A percentile compares a stretch with the other conserved stretches of the same genome.
Evolutionary conservation across 305 asterid genomes (phyloP).

Genomic region (Ilex paraguariensis): DNA sequence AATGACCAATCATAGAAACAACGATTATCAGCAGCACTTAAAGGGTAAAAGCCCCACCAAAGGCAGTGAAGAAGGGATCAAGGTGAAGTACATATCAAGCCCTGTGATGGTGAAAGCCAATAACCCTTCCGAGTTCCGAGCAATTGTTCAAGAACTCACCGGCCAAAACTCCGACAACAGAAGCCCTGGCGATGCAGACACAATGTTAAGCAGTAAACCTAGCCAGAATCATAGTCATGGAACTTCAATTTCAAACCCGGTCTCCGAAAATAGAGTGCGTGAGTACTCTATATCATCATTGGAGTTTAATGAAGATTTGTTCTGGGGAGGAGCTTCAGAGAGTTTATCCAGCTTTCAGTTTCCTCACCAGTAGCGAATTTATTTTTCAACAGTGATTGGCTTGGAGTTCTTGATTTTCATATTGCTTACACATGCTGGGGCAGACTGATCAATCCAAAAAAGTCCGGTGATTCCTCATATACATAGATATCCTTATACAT

Average conservation of each 20-base stretch:
- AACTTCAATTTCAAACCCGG: no score
- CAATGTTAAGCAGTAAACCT: neutral
- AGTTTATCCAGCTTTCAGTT: neutral
- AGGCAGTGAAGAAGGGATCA: slow-evolving; percentile 2
- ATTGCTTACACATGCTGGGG: no score
- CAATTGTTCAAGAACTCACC: slow-evolving; percentile 33
- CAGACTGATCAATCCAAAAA: no score
- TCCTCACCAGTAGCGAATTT: neutral
- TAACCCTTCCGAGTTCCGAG: slow-evolving; percentile 27
- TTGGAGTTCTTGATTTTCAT: no score
- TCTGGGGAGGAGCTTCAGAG: slow-evolving; percentile 8
- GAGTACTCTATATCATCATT: neutral
- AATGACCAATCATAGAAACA: no score
- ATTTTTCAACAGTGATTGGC: no score
- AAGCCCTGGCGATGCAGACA: slow-evolving; percentile 1
- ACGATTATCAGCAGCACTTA: no score
- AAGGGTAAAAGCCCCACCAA: no score
- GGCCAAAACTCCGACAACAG: slow-evolving; percentile 18
- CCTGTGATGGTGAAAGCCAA: slow-evolving; percentile 27
- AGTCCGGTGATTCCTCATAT: no score
- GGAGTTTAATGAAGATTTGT: slow-evolving; percentile 1
- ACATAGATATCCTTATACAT: no score
- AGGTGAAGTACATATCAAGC: slow-evolving; percentile 32
- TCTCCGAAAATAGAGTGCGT: neutral
- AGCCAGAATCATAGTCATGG: neutral